A percentile compares a stretch with the other conserved stretches of the same genome.
Evolutionary conservation across 768 basidiomycete genomes (phyloP).

Genomic region (Omphalotus guepiniiformis): DNA sequence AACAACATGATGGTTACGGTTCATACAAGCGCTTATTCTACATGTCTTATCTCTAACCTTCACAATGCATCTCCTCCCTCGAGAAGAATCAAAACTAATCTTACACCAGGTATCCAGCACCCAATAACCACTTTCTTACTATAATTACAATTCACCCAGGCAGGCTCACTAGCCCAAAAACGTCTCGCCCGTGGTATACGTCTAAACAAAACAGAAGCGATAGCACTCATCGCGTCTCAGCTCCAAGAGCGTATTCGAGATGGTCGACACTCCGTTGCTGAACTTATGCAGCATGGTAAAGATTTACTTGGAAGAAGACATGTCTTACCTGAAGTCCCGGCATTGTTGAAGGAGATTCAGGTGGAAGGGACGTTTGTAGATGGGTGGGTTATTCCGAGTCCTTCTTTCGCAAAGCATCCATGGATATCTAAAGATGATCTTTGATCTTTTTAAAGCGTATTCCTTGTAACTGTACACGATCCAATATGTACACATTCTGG

Average conservation of each 20-base stretch:
- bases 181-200: slow-evolving; percentile 90
- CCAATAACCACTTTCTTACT: neutral
- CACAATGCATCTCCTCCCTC: slow-evolving; percentile 65
- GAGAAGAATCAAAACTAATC: slow-evolving; percentile 72
- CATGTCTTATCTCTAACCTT: neutral
- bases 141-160: slow-evolving; percentile 35
- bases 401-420: neutral
- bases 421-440: neutral
- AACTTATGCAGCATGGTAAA: slow-evolving; percentile 95
- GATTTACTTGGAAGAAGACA: slow-evolving; percentile 82
- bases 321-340: slow-evolving; percentile 78
- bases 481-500: slow-evolving; percentile 86
- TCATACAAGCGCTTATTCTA: slow-evolving; percentile 1
- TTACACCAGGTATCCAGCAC: slow-evolving; percentile 54
- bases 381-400: slow-evolving; percentile 53
- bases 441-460: slow-evolving; percentile 48
- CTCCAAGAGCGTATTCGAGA: slow-evolving; percentile 94
- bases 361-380: slow-evolving; percentile 92
- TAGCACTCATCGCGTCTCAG: slow-evolving; percentile 86
- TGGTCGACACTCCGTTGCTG: slow-evolving; percentile 78
- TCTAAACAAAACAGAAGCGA: slow-evolving; percentile 84
- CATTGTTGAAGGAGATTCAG: slow-evolving; percentile 80
- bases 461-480: slow-evolving; percentile 96
- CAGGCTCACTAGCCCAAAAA: slow-evolving; percentile 88
- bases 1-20: too few relatives aligned